Conservation (phyloP, 2,329 filamentous ascomycete species). For the Bipolaris sorokiniana region DNA sequence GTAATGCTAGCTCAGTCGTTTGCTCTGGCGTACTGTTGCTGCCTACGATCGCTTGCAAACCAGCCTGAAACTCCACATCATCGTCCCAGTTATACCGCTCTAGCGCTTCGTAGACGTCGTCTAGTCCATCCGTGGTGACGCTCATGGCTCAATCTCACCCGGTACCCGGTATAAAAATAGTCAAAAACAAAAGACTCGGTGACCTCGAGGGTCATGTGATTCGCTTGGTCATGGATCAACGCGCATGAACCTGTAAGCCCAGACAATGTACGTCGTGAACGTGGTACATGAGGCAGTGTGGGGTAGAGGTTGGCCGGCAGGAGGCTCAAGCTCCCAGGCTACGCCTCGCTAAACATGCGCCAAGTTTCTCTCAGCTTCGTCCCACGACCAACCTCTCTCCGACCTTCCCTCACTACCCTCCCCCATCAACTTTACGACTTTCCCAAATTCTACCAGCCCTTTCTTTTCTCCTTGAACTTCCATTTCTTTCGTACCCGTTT, state of each 20-base stretch:
- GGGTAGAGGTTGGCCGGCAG: constrained; percentile 25
- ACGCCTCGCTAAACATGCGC: constrained; percentile 27
- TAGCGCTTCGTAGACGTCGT: constrained; percentile 63
- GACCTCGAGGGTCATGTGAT: constrained; percentile 10
- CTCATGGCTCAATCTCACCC: constrained; percentile 29
- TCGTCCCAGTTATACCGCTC: constrained; percentile 71
- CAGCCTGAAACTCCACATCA: constrained; percentile 72
- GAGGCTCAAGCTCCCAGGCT: constrained; percentile 23
- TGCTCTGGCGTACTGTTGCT: constrained; percentile 61
- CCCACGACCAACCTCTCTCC: constrained; percentile 25
- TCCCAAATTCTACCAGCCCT: constrained; percentile 31
- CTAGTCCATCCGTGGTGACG: constrained; percentile 31
- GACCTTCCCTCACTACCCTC: constrained; percentile 16
- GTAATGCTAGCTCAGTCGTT: constrained; percentile 64
- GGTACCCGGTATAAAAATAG: not conserved
- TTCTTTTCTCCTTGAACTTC: constrained; percentile 27
- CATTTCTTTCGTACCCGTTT: constrained; percentile 32
- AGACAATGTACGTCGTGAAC: not conserved
- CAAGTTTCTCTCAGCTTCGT: constrained; percentile 28
- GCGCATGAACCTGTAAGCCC: constrained; percentile 4
- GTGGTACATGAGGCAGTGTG: constrained; percentile 25
- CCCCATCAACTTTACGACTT: constrained; percentile 22
- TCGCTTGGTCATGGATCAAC: not conserved
- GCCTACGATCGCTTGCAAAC: constrained; percentile 69
- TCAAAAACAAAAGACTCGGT: not conserved